Conservation (phyloP, 768 basidiomycete genomes). For the Leccinellum rugosiceps region DNA sequence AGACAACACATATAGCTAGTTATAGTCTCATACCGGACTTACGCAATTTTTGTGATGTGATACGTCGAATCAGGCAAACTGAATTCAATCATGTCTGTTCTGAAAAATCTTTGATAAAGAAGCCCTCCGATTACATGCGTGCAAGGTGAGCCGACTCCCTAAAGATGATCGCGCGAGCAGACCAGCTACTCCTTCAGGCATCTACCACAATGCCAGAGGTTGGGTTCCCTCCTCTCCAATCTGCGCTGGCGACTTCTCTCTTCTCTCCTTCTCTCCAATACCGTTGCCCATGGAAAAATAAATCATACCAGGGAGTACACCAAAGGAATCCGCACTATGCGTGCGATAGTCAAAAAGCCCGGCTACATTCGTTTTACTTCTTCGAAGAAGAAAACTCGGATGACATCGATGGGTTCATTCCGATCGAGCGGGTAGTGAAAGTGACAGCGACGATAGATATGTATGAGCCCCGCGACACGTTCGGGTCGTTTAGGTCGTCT, state of each 20-base stretch:
- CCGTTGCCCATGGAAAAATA: conserved; percentile 14
- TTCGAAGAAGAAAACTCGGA: conserved; percentile 9
- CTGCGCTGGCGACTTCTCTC: not conserved
- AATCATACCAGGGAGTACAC: conserved; percentile 18
- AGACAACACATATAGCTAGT: no score
- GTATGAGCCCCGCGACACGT: not conserved
- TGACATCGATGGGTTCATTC: conserved; percentile 9
- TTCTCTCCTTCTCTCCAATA: not conserved
- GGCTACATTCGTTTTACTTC: conserved; percentile 13
- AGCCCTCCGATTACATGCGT: not conserved
- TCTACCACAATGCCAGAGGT: not conserved
- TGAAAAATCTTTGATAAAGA: not conserved
- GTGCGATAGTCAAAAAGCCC: conserved; percentile 28
- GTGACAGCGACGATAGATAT: not conserved
- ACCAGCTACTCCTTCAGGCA: not conserved
- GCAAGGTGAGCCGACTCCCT: not conserved
- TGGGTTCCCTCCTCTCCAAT: not conserved
- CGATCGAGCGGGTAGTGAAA: conserved; percentile 14
- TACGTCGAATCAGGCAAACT: not conserved
- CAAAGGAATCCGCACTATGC: conserved; percentile 21
- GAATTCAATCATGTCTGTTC: not conserved
- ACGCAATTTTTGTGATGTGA: no score
- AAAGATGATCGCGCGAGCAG: not conserved
- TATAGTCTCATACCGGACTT: no score
- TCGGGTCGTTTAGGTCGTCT: conserved; percentile 1